Evolutionary conservation across 202 grass and related monocot species (phyloP).

Genomic region (Setaria viridis): DNA sequence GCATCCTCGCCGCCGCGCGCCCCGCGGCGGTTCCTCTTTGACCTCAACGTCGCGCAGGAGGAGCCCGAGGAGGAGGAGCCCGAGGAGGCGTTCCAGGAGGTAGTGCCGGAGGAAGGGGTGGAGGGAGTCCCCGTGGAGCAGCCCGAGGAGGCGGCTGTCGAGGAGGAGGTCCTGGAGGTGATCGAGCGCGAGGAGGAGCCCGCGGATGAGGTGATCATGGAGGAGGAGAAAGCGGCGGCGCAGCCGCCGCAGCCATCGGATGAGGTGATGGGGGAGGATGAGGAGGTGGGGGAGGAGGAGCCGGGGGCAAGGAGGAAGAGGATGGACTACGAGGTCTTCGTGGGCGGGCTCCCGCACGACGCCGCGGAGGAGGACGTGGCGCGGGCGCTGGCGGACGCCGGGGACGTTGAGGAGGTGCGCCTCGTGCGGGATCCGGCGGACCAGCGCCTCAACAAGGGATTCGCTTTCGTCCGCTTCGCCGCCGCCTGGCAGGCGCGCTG

Average conservation of each 20-base stretch:
- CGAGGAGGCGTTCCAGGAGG: conserved; percentile 26
- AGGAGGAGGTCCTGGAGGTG: conserved; percentile 33
- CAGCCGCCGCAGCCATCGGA: background rate
- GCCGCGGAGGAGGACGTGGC: conserved; percentile 53
- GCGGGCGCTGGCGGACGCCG: conserved; percentile 43
- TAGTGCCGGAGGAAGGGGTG: background rate
- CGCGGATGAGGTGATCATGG: background rate
- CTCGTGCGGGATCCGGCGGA: conserved; percentile 48
- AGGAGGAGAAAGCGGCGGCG: conserved; percentile 14
- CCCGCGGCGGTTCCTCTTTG: conserved; percentile 50
- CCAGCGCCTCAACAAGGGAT: conserved; percentile 44
- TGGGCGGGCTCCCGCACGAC: conserved; percentile 51
- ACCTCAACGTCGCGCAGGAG: conserved; percentile 60
- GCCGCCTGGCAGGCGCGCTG: conserved; percentile 56
- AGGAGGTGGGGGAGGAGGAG: background rate
- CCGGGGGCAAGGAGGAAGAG: conserved; percentile 33
- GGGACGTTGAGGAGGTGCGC: conserved; percentile 62
- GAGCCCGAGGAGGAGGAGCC: conserved; percentile 45
- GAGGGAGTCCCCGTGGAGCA: background rate
- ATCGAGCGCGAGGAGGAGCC: conserved; percentile 24
- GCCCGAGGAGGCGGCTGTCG: conserved; percentile 7
- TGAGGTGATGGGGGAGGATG: conserved; percentile 8
- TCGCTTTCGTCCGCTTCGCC: conserved; percentile 63
- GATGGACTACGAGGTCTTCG: conserved; percentile 57
- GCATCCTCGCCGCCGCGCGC: conserved; percentile 6